Base-by-base conservation (phyloP, 2,329 filamentous ascomycete genomes). In the Cladosporium cucumerinum region DNA sequence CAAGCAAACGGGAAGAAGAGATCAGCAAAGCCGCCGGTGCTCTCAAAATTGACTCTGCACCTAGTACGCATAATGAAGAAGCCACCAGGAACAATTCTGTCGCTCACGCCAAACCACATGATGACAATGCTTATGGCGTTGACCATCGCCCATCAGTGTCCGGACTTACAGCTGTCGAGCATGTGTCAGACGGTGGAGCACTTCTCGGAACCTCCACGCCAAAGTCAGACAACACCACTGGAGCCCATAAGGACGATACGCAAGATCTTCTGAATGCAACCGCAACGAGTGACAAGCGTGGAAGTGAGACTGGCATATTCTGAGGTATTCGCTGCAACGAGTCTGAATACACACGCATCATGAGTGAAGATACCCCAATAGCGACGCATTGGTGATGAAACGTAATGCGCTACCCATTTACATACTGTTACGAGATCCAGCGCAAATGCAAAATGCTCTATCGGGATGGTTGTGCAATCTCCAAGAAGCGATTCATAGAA, bases 241-340 rank as follows among this genome's bases (percentile, higher is more conserved):
- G 26, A 30, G 2, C 8, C 7, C 34, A n/a, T 11, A 21, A 30
- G 10, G 51, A 57, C 10, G 51, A 55, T 18, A 26, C 57, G 6
- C 14, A 32, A 2, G n/a, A 57, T 25, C 23, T 63, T n/a, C n/a
- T 63, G 10, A 21, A 63, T 8, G 26, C 34, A 1, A 63, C 61
- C 12, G 61, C 48, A 57, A 63, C 61, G 3, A 55, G 25, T 16
- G 61, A 63, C 26, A 58, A 43, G 23, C 32, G 34, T 28, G 55
- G 55, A 7, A 39, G 55, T 7, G 55, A 58, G 23, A 36, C 55
- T 43, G 55, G 55, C 10, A 25, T 57, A 21, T 57, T 57, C 23
- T 57, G 21, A 39, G 12, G n/a, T 14, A 8, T 54, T 12, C 18
- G 51, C 16, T 4, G 51, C 16, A 2, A 8, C 16, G 51, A 32